phyloP scores from a whole-genome alignment of 805 yeast species.

The Candida ascalaphidarum region DNA sequence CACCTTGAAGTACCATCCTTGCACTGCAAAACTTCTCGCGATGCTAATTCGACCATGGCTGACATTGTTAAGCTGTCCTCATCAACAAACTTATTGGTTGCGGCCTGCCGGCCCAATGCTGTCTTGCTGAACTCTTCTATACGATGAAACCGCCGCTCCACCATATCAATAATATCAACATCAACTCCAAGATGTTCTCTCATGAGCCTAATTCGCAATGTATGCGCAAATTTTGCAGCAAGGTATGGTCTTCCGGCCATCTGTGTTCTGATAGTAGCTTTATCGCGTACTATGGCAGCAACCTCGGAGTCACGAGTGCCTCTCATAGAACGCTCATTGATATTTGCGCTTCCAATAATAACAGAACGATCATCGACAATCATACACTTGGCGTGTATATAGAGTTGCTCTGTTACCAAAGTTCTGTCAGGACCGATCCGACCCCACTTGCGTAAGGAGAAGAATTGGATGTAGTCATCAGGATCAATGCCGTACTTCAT shows the following conservation, averaged over 20 bases:
- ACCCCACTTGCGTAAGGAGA: conserved; percentile 93
- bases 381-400: conserved; percentile 88
- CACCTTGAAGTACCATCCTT: conserved; percentile 41
- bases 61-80: conserved; percentile 34
- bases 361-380: conserved; percentile 91
- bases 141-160: conserved; percentile 59
- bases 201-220: conserved; percentile 85
- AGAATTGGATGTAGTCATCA: conserved; percentile 85
- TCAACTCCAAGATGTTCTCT: conserved; percentile 95
- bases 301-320: conserved; percentile 94
- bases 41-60: conserved; percentile 68
- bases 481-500: conserved; percentile 78
- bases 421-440: conserved; percentile 68
- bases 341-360: conserved; percentile 94
- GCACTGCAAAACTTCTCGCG: conserved; percentile 54
- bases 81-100: conserved; percentile 33
- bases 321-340: conserved; percentile 92
- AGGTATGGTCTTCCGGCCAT: conserved; percentile 79
- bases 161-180: conserved; percentile 74
- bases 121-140: conserved; percentile 40
- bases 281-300: conserved; percentile 82
- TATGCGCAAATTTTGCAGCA: conserved; percentile 86
- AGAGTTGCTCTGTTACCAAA: conserved; percentile 82
- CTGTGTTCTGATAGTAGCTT: conserved; percentile 53
- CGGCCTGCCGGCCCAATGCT: conserved; percentile 30